phyloP scores from a whole-genome alignment of 2,329 filamentous ascomycete species.

The Cercospora citrullina region DNA sequence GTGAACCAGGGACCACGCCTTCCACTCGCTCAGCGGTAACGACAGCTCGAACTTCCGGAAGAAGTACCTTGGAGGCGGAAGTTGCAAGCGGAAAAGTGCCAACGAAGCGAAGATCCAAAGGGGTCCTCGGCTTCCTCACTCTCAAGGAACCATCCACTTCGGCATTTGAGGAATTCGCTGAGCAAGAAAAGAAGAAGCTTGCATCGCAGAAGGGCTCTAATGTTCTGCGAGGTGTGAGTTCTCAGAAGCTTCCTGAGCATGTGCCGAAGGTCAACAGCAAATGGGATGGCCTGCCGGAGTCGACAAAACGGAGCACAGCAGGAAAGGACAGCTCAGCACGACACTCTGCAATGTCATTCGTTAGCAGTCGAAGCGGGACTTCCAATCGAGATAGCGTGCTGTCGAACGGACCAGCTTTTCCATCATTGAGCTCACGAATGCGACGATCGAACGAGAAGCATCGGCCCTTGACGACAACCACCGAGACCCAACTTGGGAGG shows the following conservation, averaged over 20 bases:
- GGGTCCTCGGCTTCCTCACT: conserved; percentile 49
- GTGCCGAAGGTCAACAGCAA: conserved; percentile 57
- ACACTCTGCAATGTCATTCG: not conserved
- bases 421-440: not conserved
- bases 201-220: conserved; percentile 40
- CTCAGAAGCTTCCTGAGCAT: conserved; percentile 49
- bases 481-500: not conserved
- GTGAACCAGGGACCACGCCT: not conserved
- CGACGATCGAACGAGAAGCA: not conserved
- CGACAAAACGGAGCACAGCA: conserved; percentile 37
- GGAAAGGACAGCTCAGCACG: not conserved
- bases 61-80: not conserved
- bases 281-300: conserved; percentile 54
- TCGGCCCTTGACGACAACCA: not conserved
- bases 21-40: conserved; percentile 4
- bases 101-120: conserved; percentile 39
- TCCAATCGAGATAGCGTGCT: conserved; percentile 4
- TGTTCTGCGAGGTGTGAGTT: conserved; percentile 43
- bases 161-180: conserved; percentile 49
- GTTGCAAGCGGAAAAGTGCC: conserved; percentile 1
- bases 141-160: conserved; percentile 52
- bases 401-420: not conserved
- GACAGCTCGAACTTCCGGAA: not conserved
- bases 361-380: not conserved
- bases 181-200: conserved; percentile 34